phyloP scores from a whole-genome alignment of 768 basidiomycete genomes.

The Gymnopilus dilepis region DNA sequence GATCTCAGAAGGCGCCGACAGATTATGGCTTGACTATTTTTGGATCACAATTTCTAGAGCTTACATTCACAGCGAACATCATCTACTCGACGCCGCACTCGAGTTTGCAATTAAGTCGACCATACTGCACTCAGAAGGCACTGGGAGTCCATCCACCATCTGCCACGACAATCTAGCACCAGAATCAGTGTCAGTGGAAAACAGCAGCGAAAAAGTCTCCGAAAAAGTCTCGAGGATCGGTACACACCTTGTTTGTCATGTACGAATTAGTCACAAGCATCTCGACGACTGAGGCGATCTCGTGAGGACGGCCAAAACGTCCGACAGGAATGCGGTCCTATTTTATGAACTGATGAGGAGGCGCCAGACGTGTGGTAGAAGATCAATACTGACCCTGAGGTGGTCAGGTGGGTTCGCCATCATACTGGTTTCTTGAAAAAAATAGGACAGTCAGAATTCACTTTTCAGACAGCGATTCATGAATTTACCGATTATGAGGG shows the following conservation, averaged over 20 bases:
- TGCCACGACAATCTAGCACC: constrained; percentile 46
- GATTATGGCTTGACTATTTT: too few relatives aligned
- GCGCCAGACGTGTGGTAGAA: background rate
- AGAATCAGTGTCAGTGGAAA: too few relatives aligned
- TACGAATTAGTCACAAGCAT: constrained; percentile 55
- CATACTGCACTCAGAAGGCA: constrained; percentile 39
- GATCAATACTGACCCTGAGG: constrained; percentile 20
- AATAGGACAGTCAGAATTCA: background rate
- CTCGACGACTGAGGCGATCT: constrained; percentile 57
- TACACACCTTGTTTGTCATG: constrained; percentile 59
- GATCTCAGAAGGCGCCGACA: too few relatives aligned
- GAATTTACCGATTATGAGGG: constrained; percentile 48
- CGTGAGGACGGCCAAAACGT: constrained; percentile 53
- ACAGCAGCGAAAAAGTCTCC: too few relatives aligned
- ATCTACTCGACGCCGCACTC: too few relatives aligned
- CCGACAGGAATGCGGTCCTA: constrained; percentile 56
- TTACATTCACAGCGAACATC: too few relatives aligned
- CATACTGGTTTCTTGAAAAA: constrained; percentile 50
- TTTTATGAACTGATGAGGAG: background rate
- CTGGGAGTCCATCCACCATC: constrained; percentile 52
- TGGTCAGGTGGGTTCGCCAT: constrained; percentile 42
- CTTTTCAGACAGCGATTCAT: background rate
- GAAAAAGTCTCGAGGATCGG: too few relatives aligned
- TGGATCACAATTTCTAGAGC: too few relatives aligned
- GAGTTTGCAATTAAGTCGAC: too few relatives aligned